phyloP scores from a whole-genome alignment of 768 basidiomycete species.

The Boletus sp. region DNA sequence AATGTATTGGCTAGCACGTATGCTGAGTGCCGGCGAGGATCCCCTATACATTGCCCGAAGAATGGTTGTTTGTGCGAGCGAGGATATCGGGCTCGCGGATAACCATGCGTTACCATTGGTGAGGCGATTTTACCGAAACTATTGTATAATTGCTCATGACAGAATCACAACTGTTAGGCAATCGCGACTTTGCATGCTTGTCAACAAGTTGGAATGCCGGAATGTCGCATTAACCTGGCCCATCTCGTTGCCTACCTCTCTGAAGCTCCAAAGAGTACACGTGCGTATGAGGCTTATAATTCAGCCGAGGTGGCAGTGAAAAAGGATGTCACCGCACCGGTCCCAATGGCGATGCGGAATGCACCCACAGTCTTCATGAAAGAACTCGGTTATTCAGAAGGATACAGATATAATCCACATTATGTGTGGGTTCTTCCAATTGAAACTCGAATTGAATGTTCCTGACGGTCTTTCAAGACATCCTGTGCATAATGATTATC shows the following conservation, averaged over 20 bases:
- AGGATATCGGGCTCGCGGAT: conserved; percentile 83
- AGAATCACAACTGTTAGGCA: conserved; percentile 40
- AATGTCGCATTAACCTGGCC: conserved; percentile 74
- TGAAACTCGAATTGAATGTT: not conserved
- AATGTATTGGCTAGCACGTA: conserved; percentile 85
- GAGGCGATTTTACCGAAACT: conserved; percentile 14
- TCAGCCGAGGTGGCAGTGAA: conserved; percentile 62
- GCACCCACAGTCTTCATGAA: conserved; percentile 73
- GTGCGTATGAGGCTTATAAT: conserved; percentile 75
- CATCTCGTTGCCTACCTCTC: conserved; percentile 75
- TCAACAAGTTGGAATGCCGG: conserved; percentile 75
- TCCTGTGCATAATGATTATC: conserved; percentile 61
- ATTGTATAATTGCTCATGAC: conserved; percentile 9
- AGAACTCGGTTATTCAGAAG: conserved; percentile 61
- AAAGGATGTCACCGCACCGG: conserved; percentile 48
- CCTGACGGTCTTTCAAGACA: conserved; percentile 38
- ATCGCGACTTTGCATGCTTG: conserved; percentile 62
- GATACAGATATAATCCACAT: conserved; percentile 61
- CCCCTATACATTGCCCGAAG: conserved; percentile 72
- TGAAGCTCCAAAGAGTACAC: conserved; percentile 80
- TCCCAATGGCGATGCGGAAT: conserved; percentile 74
- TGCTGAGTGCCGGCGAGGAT: conserved; percentile 79
- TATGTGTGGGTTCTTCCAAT: conserved; percentile 40
- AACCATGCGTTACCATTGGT: conserved; percentile 72
- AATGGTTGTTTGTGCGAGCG: conserved; percentile 77